Evolutionary conservation across 2,329 filamentous ascomycete genomes (phyloP).

Genomic region (Colletotrichum abscissum): DNA sequence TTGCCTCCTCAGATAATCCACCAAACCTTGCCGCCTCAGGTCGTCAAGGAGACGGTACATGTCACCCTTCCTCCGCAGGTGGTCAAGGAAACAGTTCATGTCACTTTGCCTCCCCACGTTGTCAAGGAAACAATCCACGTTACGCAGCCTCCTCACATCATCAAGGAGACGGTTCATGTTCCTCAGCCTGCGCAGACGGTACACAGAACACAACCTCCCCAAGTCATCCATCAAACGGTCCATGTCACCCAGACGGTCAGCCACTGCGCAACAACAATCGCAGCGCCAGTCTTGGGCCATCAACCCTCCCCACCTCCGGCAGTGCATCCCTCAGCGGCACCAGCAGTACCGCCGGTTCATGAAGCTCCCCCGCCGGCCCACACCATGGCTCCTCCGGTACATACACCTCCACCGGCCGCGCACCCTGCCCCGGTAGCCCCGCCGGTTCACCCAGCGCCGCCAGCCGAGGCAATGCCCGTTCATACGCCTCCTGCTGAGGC

Average conservation of each 20-base stretch:
- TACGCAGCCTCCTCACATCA: background rate
- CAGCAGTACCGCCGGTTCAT: background rate
- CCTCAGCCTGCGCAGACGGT: constrained; percentile 17
- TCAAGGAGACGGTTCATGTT: constrained; percentile 7
- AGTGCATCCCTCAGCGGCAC: background rate
- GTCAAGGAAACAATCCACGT: constrained; percentile 8
- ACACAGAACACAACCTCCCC: constrained; percentile 14
- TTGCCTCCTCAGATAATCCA: background rate
- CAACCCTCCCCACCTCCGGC: constrained; percentile 12
- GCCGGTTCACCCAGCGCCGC: constrained; percentile 1
- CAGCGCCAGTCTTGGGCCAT: constrained; percentile 1
- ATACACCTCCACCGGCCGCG: constrained; percentile 8
- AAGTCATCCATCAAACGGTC: constrained; percentile 16
- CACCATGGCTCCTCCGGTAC: background rate
- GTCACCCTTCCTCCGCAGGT: constrained; percentile 8
- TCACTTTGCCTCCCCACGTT: constrained; percentile 15
- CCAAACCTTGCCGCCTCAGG: constrained; percentile 1
- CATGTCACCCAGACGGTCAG: constrained; percentile 17
- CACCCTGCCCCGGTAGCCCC: background rate
- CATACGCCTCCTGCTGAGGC: constrained; percentile 4
- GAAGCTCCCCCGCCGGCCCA: background rate
- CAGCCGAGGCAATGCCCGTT: constrained; percentile 17
- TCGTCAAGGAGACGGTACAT: background rate
- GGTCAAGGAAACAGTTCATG: constrained; percentile 28
- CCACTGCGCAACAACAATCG: constrained; percentile 9